Percentiles rank a stretch among this genome's conserved stretches.
These are phyloP conservation scores for Blumeria hordei DNA, from an alignment of 2,329 filamentous ascomycete species.

Conservation along the genomic window DNA sequence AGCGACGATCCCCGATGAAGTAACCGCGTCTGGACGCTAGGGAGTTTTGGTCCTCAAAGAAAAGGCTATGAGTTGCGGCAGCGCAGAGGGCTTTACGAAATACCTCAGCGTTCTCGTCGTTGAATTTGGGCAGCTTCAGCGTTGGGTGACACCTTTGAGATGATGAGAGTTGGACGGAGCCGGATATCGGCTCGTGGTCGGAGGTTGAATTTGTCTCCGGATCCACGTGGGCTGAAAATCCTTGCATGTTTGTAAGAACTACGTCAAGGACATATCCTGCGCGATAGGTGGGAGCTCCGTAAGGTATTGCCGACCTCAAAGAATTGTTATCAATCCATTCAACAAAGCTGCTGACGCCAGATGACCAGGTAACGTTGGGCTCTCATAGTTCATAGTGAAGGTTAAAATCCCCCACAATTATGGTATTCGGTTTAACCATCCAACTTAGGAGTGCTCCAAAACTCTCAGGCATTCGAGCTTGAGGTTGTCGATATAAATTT, in stretches of 20 bases:
- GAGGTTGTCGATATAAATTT: not conserved
- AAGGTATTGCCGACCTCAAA: not conserved
- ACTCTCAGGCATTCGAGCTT: not conserved
- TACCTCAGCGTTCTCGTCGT: not conserved
- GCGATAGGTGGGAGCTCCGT: not conserved
- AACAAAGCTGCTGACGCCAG: not conserved
- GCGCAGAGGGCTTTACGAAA: not conserved
- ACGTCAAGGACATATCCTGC: not conserved
- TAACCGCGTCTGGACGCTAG: not conserved
- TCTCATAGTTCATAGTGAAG: not conserved
- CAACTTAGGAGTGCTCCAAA: not conserved
- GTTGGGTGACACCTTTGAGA: not conserved
- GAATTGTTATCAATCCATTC: not conserved
- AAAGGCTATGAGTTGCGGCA: not conserved
- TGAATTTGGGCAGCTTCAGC: not conserved
- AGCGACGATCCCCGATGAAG: not conserved
- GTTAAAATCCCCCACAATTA: not conserved
- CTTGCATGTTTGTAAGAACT: not conserved
- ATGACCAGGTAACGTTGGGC: not conserved
- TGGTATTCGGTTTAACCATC: not conserved
- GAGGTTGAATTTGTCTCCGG: not conserved
- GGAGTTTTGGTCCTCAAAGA: not conserved
- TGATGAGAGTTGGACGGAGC: not conserved
- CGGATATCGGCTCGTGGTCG: not conserved
- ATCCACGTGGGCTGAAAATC: not conserved